These are phyloP conservation scores for Lactarius tabidus DNA, from an alignment of 768 basidiomycete genomes.

Conservation along the genomic window DNA sequence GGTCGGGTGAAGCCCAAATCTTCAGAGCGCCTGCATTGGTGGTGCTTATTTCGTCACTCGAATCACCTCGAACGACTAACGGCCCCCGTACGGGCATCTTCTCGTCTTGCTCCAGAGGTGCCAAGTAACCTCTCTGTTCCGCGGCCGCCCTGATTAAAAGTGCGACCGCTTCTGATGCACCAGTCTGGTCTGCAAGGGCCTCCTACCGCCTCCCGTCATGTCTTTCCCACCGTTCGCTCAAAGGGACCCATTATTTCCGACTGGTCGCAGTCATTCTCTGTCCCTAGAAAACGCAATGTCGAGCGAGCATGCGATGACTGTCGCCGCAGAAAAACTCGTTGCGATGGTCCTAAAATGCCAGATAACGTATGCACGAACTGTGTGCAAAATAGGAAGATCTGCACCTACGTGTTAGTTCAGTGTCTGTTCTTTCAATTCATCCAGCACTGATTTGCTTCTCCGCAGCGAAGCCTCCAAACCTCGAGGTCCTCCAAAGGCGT, in stretches of 20 bases:
- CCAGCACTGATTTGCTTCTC: background rate
- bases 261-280: constrained; percentile 16
- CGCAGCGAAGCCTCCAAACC: constrained; percentile 37
- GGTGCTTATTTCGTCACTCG: constrained; percentile 9
- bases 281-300: constrained; percentile 34
- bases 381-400: constrained; percentile 31
- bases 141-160: constrained; percentile 17
- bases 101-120: constrained; percentile 6
- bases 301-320: constrained; percentile 37
- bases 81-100: constrained; percentile 16
- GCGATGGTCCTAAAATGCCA: constrained; percentile 35
- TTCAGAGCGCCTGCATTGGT: constrained; percentile 4
- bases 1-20: constrained; percentile 8
- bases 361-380: constrained; percentile 39
- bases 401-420: constrained; percentile 34
- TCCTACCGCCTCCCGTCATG: constrained; percentile 14
- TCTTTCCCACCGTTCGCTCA: background rate
- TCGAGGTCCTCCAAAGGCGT: constrained; percentile 40
- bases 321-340: constrained; percentile 34
- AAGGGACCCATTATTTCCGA: background rate
- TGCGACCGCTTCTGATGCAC: constrained; percentile 7
- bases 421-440: background rate
- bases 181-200: constrained; percentile 7
- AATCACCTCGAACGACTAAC: constrained; percentile 7
- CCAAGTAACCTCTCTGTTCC: background rate